These are phyloP conservation scores for Ziziphus jujuba DNA, from an alignment of 306 rosid genomes.

Conservation along the genomic window DNA sequence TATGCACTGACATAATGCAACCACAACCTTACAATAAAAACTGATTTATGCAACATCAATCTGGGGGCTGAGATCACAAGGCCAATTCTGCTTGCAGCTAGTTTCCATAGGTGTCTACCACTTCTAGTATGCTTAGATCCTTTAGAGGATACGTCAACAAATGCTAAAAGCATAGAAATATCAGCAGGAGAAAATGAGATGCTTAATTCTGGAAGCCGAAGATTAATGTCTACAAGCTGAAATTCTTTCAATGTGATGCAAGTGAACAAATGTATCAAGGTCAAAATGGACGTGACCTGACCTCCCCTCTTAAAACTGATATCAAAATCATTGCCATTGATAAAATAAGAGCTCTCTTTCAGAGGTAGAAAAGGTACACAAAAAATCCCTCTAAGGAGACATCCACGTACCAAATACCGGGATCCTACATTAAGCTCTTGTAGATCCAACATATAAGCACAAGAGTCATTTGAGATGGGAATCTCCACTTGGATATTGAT, in stretches of 20 bases:
- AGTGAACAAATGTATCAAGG: conserved; percentile 43
- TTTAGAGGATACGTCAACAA: conserved; percentile 42
- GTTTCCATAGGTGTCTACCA: conserved; percentile 77
- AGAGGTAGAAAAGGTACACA: conserved; percentile 51
- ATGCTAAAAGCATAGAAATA: conserved; percentile 45
- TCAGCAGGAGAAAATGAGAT: conserved; percentile 61
- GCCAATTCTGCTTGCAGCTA: conserved; percentile 68
- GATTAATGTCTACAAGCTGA: conserved; percentile 49
- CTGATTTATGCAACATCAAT: conserved; percentile 54
- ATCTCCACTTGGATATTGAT: conserved; percentile 48
- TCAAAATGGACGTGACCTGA: conserved; percentile 31
- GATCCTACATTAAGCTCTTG: conserved; percentile 57
- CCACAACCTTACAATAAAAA: conserved; percentile 59
- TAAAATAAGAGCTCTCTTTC: conserved; percentile 39
- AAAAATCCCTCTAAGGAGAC: conserved; percentile 52
- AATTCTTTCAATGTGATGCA: conserved; percentile 50
- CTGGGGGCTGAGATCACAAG: conserved; percentile 40
- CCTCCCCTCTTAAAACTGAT: conserved; percentile 43
- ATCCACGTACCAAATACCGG: conserved; percentile 40
- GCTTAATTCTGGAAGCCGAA: conserved; percentile 59
- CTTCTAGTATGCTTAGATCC: conserved; percentile 52
- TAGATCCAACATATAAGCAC: conserved; percentile 46
- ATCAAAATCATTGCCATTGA: conserved; percentile 54
- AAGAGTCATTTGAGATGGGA: conserved; percentile 47
- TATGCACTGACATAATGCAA: conserved; percentile 71